Conservation (phyloP, 148 eudicot species). For the Chenopodium album region DNA sequence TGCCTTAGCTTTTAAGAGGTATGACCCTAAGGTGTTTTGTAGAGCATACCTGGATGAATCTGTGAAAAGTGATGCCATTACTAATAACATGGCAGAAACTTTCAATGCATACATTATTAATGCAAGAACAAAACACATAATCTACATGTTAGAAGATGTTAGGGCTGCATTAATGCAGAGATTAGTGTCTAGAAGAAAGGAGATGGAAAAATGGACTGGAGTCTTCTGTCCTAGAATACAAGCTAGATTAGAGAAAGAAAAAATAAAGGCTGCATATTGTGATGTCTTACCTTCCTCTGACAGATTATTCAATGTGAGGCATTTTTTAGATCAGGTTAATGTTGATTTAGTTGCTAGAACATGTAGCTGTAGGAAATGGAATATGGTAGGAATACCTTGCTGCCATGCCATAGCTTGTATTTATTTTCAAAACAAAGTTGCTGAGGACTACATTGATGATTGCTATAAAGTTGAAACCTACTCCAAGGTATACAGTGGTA, state of each 20-base stretch:
- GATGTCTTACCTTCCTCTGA: not conserved
- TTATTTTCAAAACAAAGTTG: too few species aligned
- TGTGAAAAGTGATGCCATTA: too few species aligned
- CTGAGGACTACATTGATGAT: too few species aligned
- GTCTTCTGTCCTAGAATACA: not conserved
- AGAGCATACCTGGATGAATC: too few species aligned
- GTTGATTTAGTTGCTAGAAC: too few species aligned
- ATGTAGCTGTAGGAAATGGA: too few species aligned
- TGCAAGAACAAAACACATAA: not conserved
- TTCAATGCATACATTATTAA: not conserved
- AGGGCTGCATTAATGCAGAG: not conserved
- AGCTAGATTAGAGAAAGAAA: not conserved
- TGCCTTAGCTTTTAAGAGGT: too few species aligned
- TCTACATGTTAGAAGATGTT: not conserved
- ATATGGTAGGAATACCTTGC: too few species aligned
- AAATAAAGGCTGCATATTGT: not conserved
- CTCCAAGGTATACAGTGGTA: not conserved
- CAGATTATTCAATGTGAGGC: not conserved
- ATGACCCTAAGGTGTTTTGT: too few species aligned
- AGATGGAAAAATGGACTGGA: not conserved
- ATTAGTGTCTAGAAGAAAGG: not conserved
- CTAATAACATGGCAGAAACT: too few species aligned
- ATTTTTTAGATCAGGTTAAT: too few species aligned
- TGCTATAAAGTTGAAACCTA: not conserved
- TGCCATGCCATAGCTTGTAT: too few species aligned